A percentile compares a stretch with the other conserved stretches of the same genome.
These are phyloP conservation scores for Elsinoe arachidis DNA, from an alignment of 2,329 filamentous ascomycete genomes.

Conservation along the genomic window DNA sequence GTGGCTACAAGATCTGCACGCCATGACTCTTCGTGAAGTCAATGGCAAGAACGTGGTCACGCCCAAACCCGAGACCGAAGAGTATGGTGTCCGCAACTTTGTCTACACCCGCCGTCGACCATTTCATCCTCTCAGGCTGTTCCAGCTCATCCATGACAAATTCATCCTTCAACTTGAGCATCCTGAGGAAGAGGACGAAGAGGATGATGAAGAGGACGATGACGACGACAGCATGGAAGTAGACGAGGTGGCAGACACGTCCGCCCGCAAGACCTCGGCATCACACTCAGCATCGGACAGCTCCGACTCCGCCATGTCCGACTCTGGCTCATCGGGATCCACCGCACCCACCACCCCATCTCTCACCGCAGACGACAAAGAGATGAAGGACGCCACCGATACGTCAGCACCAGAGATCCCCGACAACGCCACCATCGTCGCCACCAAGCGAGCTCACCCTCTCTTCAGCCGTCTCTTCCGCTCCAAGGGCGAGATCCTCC, in stretches of 20 bases:
- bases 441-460: slow-evolving; percentile 47
- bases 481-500: slow-evolving; percentile 54
- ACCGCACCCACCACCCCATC: neutral
- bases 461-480: slow-evolving; percentile 50
- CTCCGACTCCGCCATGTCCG: slow-evolving; percentile 23
- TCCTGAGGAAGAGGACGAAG: slow-evolving; percentile 29
- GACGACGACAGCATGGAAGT: slow-evolving; percentile 20
- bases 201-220: slow-evolving; percentile 25
- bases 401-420: slow-evolving; percentile 19
- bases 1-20: slow-evolving; percentile 62
- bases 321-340: slow-evolving; percentile 20
- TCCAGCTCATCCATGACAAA: slow-evolving; percentile 34
- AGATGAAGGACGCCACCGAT: slow-evolving; percentile 11
- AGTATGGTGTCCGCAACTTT: slow-evolving; percentile 64
- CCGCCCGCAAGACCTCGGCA: slow-evolving; percentile 29
- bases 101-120: slow-evolving; percentile 52
- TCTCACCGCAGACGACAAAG: slow-evolving; percentile 19
- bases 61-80: slow-evolving; percentile 62
- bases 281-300: slow-evolving; percentile 15
- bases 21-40: slow-evolving; percentile 55
- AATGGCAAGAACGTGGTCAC: slow-evolving; percentile 47
- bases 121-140: slow-evolving; percentile 35
- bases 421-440: slow-evolving; percentile 36
- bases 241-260: slow-evolving; percentile 15
- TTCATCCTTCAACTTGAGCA: slow-evolving; percentile 36